Base-by-base conservation (phyloP, 345 rosid species). In the Microcos paniculata region DNA sequence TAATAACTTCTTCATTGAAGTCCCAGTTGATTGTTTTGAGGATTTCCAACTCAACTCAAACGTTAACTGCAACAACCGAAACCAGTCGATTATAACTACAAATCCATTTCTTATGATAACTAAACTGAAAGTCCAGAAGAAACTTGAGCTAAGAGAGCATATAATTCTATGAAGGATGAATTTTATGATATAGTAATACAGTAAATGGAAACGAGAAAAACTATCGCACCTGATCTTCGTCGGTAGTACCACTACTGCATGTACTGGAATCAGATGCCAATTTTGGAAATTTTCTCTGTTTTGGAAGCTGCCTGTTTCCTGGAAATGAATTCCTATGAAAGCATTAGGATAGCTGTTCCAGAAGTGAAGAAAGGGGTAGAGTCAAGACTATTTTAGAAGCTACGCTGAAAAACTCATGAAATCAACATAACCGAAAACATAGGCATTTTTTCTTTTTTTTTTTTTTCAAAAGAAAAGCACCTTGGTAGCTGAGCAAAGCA, bases 1-100 rank as follows among this genome's bases (percentile, higher is more conserved):
- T 71, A 93, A 81, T 78, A 93, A 82, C 81, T 85, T 89, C 84
- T 90, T 89, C 84, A 90, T 88, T 0, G 93, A 92, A 33, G 86
- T 79, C 58, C 89, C 91, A 53, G 76, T 70, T 65, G 80, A 76
- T 77, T 77, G 78, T 65, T 72, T 84, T 33, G 86, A 77, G 56
- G 82, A 83, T 81, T 80, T 81, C 85, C 78, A 42, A 51, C 80
- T 82, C 31, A 82, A 63, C 61, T 89, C 88, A 81, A 80, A 77
- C 46, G 64, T 83, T 76, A 90, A 62, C 98, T 87, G 72, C 77
- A 13, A 85, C 45, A 70, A 78, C 70, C 68, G 81, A 69, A 79
- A 51, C 6, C 49, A 68, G 71, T 59, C 19, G 48, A 76, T 81
- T 66, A 73, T 52, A 52, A 71, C 65, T 67, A 35, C 31, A 35